phyloP scores from a whole-genome alignment of 2,329 filamentous ascomycete genomes.

The Xylaria multiplex region DNA sequence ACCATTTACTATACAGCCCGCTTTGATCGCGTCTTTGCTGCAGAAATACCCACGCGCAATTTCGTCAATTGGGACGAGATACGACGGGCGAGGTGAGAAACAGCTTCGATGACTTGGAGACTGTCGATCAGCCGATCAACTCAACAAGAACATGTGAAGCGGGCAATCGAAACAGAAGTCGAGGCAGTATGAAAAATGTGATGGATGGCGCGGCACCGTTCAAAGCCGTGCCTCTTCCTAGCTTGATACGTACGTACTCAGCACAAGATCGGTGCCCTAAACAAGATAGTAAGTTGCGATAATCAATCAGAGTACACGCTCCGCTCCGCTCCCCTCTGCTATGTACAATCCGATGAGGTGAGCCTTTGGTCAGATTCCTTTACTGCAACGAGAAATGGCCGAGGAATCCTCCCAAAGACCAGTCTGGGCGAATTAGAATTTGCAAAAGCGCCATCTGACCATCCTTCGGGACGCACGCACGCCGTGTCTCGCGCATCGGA shows the following conservation, averaged over 20 bases:
- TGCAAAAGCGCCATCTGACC: constrained; percentile 31
- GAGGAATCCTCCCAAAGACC: constrained; percentile 30
- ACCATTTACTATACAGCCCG: constrained; percentile 2
- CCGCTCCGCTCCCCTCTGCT: constrained; percentile 18
- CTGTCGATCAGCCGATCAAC: constrained; percentile 23
- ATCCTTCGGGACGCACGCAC: constrained; percentile 33
- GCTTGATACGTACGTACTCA: background rate
- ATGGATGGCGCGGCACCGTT: constrained; percentile 25
- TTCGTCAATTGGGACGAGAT: constrained; percentile 3
- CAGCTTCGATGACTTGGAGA: background rate
- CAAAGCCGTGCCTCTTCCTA: background rate
- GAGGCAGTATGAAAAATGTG: constrained; percentile 5
- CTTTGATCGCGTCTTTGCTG: constrained; percentile 7
- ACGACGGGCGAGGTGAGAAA: constrained; percentile 17
- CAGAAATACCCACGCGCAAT: constrained; percentile 8
- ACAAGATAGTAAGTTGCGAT: constrained; percentile 12
- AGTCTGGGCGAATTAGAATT: constrained; percentile 27
- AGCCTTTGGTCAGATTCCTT: constrained; percentile 36
- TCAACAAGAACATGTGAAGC: constrained; percentile 19
- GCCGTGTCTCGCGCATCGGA: constrained; percentile 33
- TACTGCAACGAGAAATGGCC: constrained; percentile 22
- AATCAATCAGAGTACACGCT: constrained; percentile 12
- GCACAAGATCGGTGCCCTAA: constrained; percentile 13
- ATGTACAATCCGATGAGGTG: constrained; percentile 25
- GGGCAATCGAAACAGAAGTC: constrained; percentile 10